Base-by-base conservation (phyloP, 2,329 filamentous ascomycete species). In the Verticillium isaacii region DNA sequence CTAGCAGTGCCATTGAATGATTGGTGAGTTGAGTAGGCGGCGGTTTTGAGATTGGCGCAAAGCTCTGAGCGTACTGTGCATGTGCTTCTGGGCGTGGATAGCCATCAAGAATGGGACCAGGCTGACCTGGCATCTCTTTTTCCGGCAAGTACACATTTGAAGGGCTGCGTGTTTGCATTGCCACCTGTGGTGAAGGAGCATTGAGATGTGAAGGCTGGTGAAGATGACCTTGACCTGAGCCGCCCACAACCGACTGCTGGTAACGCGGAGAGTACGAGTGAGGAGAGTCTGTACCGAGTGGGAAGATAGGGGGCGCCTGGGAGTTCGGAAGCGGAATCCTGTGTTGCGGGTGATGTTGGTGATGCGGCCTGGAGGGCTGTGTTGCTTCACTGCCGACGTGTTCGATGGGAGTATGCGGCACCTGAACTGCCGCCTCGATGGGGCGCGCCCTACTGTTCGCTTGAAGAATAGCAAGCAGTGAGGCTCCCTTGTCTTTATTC, bases 361-460 rank as follows among this genome's bases (percentile, higher is more conserved):
- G 80, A 69, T 87, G 85, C 7, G 87, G 85, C 52, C 82, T 85
- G 50, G 76, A 78, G 15, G 87, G 85, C 69, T 84, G 80, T 32
- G 81, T 71, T 25, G 81, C 78, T 32, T 82, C 78, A 5, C 73
- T 70, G 58, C 79, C 74, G 19, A 79, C 77, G 64, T 86, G 83
- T 15, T 89, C 84, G 36, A 84, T 72, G 9, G 85, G 82, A 5
- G 84, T 85, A 58, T 80, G 80, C 52, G 78, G 81, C 63, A 73
- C 69, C 61, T 71, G 72, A 63, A 61, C 54, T 41, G 65, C 62
- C 45, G 64, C 58, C 41, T 67, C 67, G 61, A 65, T 55, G 65
- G 60, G 32, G 62, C 63, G 37, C 59, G 50, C 62, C 25, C 60
- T 57, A 19, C 63, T 72, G 66, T 66, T 73, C 45, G 70, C 70